Evolutionary conservation across 441 rosid species (phyloP).

Genomic region (Macaranga tanarius): DNA sequence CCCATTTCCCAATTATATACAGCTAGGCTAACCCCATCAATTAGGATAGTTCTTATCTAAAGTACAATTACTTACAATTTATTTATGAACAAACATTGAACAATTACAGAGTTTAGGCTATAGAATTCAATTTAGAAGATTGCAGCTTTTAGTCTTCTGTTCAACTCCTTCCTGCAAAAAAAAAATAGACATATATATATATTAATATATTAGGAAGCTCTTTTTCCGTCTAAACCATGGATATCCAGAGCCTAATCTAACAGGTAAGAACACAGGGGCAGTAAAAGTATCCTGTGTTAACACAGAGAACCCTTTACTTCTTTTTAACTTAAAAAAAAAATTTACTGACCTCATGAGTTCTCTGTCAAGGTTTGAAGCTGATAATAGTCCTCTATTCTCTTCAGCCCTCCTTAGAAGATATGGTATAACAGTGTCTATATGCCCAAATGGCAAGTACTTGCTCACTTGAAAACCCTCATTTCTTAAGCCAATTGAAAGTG

Average conservation of each 20-base stretch:
- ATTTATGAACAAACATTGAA: not conserved
- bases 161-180: conserved; percentile 52
- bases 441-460: conserved; percentile 86
- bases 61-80: not conserved
- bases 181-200: not conserved
- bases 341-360: conserved; percentile 55
- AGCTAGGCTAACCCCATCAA: not conserved
- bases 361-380: conserved; percentile 61
- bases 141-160: conserved; percentile 44
- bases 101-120: not conserved
- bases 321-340: not conserved
- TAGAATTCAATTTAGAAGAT: conserved; percentile 12
- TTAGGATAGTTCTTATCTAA: not conserved
- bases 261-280: too few relatives aligned
- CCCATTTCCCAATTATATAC: conserved; percentile 6
- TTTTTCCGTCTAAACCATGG: too few relatives aligned
- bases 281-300: too few relatives aligned
- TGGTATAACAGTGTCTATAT: conserved; percentile 66
- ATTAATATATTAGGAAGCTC: not conserved
- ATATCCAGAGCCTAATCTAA: too few relatives aligned
- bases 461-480: conserved; percentile 87
- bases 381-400: conserved; percentile 76
- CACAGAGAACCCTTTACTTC: not conserved
- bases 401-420: conserved; percentile 88
- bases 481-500: conserved; percentile 63